A percentile compares a stretch with the other conserved stretches of the same genome.
phyloP scores from a whole-genome alignment of 192 early-diverging fungal species.

The Kickxella alabastrina region DNA sequence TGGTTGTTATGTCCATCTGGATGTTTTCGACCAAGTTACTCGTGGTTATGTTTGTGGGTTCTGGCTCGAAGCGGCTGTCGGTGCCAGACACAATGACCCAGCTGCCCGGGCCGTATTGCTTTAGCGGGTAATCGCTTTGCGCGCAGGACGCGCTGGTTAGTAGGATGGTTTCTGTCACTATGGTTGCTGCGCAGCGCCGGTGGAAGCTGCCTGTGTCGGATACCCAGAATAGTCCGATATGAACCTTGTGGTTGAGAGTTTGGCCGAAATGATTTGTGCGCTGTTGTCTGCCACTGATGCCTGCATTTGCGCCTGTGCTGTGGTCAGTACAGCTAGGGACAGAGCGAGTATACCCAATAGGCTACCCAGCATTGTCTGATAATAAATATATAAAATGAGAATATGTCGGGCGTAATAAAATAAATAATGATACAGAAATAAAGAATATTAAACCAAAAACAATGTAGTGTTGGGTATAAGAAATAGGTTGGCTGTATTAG shows the following conservation, averaged over 20 bases:
- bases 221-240: conserved; percentile 44
- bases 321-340: too few relatives aligned
- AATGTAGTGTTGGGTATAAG: too few relatives aligned
- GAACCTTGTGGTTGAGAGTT: conserved; percentile 24
- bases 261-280: conserved; percentile 3
- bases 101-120: conserved; percentile 23
- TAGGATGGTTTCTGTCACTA: conserved; percentile 32
- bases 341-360: too few relatives aligned
- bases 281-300: not conserved
- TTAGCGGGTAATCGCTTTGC: conserved; percentile 13
- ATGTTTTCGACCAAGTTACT: conserved; percentile 14
- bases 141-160: conserved; percentile 39
- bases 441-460: too few relatives aligned
- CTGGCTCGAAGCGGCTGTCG: conserved; percentile 24
- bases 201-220: conserved; percentile 18
- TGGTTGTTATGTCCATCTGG: conserved; percentile 25
- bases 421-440: too few relatives aligned
- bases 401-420: too few relatives aligned
- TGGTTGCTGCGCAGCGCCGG: conserved; percentile 36
- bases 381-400: too few relatives aligned
- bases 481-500: too few relatives aligned
- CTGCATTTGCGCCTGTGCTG: too few relatives aligned
- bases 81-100: conserved; percentile 28
- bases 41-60: not conserved
- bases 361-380: too few relatives aligned